Base-by-base conservation (phyloP, 208 protist species). In the Acanthamoeba healyi region DNA sequence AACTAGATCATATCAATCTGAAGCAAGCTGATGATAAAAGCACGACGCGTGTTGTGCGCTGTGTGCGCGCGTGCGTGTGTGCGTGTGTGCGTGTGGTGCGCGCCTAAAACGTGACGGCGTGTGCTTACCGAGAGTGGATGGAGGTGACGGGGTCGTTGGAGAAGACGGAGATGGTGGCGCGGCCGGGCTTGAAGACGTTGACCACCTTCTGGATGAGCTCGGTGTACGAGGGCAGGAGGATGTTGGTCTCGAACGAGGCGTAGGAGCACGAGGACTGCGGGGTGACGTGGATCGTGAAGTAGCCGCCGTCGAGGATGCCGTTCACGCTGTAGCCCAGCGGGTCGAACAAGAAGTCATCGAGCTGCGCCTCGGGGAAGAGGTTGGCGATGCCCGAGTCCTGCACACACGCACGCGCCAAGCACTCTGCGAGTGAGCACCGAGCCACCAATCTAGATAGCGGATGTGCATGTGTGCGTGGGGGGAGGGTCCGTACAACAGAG, bases 231-330 rank as follows among this genome's bases (percentile, higher is more conserved):
- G 44, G 17, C 1, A 92, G 0, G 3, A 95, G 42, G 22, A 93
- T 38, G 95, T 98, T 97, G 56, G 96, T 98, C 93, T 98, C 97
- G 86, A 98, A 98, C 29, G 92, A 96, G n/a, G 93, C 97, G 82
- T 97, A 98, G n/a, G 89, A 96, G 67, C 91, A 97, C n/a, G 94
- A 44, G 32, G 74, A 29, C 94, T 98, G 95, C 29, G 97, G 97
- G 9, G 97, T 98, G 51, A 98, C 94, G 89, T 98, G 97, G 54
- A 98, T 97, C 2, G 97, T 98, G 89, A 93, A 97, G 95, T 97
- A 98, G 9, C 38, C 70, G 0, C 87, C 82, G 42, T 79, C 92
- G 38, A 92, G n/a, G 2, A 97, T 36, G 36, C 90, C 96, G 84
- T 98, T 98, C 86, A 97, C 95, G 24, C 95, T 97, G 88, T 98